Evolutionary conservation across 345 rosid species (phyloP).

Genomic region (Reutealis trisperma): DNA sequence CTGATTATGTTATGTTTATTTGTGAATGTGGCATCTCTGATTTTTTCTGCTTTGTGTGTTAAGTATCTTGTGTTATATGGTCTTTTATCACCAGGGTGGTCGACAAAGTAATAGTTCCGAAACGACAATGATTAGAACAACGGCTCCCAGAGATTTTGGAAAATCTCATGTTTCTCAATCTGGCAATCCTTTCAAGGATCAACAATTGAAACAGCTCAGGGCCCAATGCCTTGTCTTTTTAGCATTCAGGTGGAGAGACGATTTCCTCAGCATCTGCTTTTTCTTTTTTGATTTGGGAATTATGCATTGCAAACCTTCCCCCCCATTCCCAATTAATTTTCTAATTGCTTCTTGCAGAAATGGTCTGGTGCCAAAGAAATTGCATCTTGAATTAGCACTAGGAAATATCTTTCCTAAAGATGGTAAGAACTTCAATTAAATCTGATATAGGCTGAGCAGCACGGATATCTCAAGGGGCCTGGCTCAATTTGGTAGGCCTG

Average conservation of each 20-base stretch:
- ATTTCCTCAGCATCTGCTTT: constrained; percentile 17
- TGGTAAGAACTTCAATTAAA: constrained; percentile 42
- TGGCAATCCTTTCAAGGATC: constrained; percentile 79
- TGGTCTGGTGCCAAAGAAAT: constrained; percentile 72
- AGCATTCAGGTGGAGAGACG: constrained; percentile 66
- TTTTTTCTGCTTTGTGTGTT: not conserved
- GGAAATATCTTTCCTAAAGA: constrained; percentile 72
- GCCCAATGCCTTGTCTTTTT: constrained; percentile 94
- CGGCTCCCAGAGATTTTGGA: constrained; percentile 62
- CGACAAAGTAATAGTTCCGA: constrained; percentile 49
- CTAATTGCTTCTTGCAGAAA: constrained; percentile 49
- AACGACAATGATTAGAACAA: constrained; percentile 46
- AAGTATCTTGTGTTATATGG: not conserved
- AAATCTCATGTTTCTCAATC: constrained; percentile 57
- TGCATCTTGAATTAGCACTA: constrained; percentile 86
- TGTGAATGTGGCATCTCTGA: not conserved
- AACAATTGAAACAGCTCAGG: constrained; percentile 89
- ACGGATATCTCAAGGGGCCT: not conserved
- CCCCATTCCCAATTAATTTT: not conserved
- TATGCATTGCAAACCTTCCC: not conserved
- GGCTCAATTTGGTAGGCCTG: not conserved
- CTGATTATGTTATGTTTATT: not conserved
- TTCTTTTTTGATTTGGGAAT: constrained; percentile 4
- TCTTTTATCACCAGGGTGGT: constrained; percentile 45
- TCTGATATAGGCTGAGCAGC: not conserved